Evolutionary conservation across 495 filamentous ascomycete genomes (phyloP), one percentile per base, ranked within the genome.

Genomic region (Xylaria flabelliformis): DNA sequence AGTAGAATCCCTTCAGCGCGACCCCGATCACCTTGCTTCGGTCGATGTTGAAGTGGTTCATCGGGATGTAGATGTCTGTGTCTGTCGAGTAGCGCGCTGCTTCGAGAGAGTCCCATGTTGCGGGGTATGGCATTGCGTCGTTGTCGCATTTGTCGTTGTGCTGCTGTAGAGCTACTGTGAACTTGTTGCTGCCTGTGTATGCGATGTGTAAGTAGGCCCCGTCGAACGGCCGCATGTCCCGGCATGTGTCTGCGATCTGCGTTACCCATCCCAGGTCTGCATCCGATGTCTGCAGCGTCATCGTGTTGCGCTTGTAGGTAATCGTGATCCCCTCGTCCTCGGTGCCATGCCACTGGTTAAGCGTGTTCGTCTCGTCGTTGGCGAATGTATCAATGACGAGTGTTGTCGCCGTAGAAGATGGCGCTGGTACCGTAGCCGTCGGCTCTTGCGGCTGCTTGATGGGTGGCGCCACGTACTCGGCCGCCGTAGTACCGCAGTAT

Each of bases 91-190:
- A 94, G 51, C 91, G 85, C 3, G 87, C 82, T 1, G 91, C 91
- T 73, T 93, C 90, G 24, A 93, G 83, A 2, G 88, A 91, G 76
- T 94, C 92, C 84, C 91, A 91, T 6, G 91, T 92, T 75, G 90
- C 91, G 0, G 92, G 91, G 74, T 87, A 93, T 0, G 92, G 92
- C n/a, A 83, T 83, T 21, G 88, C 83, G 26, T 71, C 73, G 17
- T 86, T 83, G 74, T 90, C 84, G 75, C 92, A 94, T 6, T 82
- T 78, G 13, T 82, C 75, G 74, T 94, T 94, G 79, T 93, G 88
- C 78, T 94, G 91, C 73, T 93, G 91, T 24, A 94, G 77, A 3
- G 91, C 87, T 53, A 94, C 83, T 9, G 86, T 90, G 78, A 94
- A 94, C 36, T 87, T 84, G 73, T 86, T 88, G 73, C 85, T 89